phyloP scores from a whole-genome alignment of 371 early-diverging fungal genomes.

The Mucor saturninus region DNA sequence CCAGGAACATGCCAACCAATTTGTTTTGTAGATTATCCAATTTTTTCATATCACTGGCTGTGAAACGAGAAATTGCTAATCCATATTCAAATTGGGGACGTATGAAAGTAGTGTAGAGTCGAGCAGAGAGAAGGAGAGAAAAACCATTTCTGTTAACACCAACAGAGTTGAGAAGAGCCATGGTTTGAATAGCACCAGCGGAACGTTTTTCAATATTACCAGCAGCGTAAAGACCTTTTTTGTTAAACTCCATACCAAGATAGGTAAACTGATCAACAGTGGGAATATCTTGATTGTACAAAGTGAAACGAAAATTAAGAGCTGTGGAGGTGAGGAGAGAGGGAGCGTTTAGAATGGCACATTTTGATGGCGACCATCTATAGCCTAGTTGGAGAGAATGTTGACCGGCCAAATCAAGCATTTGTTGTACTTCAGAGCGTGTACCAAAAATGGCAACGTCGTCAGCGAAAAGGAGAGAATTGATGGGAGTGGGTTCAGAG shows the following conservation, averaged over 20 bases:
- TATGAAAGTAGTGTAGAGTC: neutral
- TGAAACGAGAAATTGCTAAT: neutral
- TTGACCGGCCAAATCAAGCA: neutral
- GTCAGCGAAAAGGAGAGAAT: too few relatives aligned
- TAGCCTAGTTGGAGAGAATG: neutral
- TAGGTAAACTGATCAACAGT: conserved; percentile 14
- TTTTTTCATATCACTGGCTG: neutral
- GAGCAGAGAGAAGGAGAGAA: neutral
- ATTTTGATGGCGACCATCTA: neutral
- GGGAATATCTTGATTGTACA: conserved; percentile 21
- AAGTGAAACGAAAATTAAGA: neutral
- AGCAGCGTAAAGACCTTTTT: neutral
- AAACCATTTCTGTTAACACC: conserved; percentile 3
- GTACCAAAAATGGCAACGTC: neutral
- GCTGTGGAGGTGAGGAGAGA: neutral
- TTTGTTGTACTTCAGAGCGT: neutral
- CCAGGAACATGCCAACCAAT: neutral
- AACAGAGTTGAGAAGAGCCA: conserved; percentile 3
- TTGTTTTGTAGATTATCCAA: neutral
- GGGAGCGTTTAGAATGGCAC: neutral
- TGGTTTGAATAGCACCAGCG: neutral
- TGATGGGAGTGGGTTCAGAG: too few relatives aligned
- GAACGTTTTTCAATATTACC: neutral
- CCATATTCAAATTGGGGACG: conserved; percentile 2
- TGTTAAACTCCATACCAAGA: conserved; percentile 19